Percentiles rank a stretch among this genome's conserved stretches.
These are phyloP conservation scores for Stromatinia cepivora DNA, from an alignment of 2,329 filamentous ascomycete species.

Conservation along the genomic window DNA sequence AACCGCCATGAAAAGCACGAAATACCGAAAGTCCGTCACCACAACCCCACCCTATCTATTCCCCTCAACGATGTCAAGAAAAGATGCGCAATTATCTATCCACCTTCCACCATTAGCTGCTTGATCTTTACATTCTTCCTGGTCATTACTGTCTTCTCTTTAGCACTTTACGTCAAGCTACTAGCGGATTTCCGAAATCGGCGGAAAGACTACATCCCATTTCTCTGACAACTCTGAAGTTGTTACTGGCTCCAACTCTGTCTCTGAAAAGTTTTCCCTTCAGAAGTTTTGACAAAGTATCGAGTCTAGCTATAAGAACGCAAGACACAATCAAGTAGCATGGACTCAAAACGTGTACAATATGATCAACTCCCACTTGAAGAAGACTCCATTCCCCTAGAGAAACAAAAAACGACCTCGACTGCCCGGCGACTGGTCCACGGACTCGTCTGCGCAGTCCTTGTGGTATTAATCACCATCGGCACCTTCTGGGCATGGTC, in stretches of 20 bases:
- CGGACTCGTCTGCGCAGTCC: neutral
- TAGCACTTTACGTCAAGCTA: no score
- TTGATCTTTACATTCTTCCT: neutral
- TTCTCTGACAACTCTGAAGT: neutral
- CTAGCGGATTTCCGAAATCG: neutral
- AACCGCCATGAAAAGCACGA: neutral
- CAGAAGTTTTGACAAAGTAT: neutral
- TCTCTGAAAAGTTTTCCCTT: neutral
- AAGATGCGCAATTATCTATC: neutral
- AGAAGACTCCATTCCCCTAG: neutral
- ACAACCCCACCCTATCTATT: neutral
- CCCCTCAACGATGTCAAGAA: neutral
- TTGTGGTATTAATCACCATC: neutral
- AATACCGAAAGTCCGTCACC: neutral
- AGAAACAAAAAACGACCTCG: neutral
- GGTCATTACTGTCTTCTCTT: neutral
- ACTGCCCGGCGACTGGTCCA: neutral
- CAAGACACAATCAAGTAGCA: neutral
- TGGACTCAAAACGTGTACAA: neutral
- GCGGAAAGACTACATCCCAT: no score
- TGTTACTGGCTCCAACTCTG: neutral
- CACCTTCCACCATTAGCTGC: conserved; percentile 1
- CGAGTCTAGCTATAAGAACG: no score
- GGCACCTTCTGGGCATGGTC: neutral
- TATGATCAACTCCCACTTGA: conserved; percentile 9